A percentile compares a stretch with the other conserved stretches of the same genome.
phyloP scores from a whole-genome alignment of 2,329 filamentous ascomycete genomes.

The Fusarium tjaetaba region DNA sequence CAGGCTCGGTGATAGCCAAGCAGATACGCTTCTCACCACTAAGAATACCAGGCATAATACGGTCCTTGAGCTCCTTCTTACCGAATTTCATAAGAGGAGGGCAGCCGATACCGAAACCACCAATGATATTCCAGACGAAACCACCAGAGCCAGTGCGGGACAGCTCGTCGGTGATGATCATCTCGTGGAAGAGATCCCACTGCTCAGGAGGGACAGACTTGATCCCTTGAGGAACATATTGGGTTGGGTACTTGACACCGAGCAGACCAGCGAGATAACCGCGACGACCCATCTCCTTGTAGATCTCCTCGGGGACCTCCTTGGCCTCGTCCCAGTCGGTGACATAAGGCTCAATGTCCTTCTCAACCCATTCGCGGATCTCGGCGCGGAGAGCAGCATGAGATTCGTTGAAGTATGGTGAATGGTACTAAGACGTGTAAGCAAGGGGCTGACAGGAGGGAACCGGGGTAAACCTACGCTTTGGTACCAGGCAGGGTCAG shows the following conservation, averaged over 20 bases:
- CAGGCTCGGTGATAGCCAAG: slow-evolving; percentile 95
- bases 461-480: slow-evolving; percentile 66
- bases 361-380: slow-evolving; percentile 90
- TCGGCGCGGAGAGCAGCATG: slow-evolving; percentile 92
- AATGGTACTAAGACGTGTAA: slow-evolving; percentile 77
- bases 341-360: slow-evolving; percentile 88
- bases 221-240: slow-evolving; percentile 76
- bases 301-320: slow-evolving; percentile 86
- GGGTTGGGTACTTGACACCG: slow-evolving; percentile 81
- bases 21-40: slow-evolving; percentile 97
- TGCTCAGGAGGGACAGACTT: slow-evolving; percentile 84
- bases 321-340: slow-evolving; percentile 98
- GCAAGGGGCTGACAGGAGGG: background rate
- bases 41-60: slow-evolving; percentile 88
- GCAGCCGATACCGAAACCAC: slow-evolving; percentile 94
- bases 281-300: slow-evolving; percentile 93
- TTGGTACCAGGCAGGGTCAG: slow-evolving; percentile 95
- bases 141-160: slow-evolving; percentile 89
- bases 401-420: slow-evolving; percentile 94
- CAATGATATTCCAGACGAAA: slow-evolving; percentile 96
- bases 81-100: slow-evolving; percentile 94
- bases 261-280: slow-evolving; percentile 94
- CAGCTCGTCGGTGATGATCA: slow-evolving; percentile 94
- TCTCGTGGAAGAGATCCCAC: slow-evolving; percentile 99
- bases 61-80: slow-evolving; percentile 82